Conservation (phyloP, 371 early-diverging fungal genomes). For the Nematocida sp. region DNA sequence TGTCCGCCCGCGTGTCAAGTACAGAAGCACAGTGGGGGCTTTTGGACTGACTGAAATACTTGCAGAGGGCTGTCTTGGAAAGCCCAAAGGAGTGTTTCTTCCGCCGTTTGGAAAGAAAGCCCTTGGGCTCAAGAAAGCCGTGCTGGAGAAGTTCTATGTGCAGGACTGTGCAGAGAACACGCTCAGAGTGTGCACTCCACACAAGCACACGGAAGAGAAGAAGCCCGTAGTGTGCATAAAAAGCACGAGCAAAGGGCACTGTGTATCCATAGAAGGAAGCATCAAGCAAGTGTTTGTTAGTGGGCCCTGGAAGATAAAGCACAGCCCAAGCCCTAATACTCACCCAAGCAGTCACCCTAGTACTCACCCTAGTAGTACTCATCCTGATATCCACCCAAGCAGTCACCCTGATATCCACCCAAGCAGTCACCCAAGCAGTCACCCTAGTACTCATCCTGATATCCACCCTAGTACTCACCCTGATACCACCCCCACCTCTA, state of each 20-base stretch:
- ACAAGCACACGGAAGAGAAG: not conserved
- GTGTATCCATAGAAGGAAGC: no score
- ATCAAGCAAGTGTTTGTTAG: not conserved
- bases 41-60: constrained; percentile 5
- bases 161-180: not conserved
- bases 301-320: not conserved
- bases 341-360: no score
- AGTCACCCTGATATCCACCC: no score
- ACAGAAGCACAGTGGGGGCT: not conserved
- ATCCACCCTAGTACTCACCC: no score
- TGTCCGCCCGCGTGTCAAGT: not conserved
- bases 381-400: no score
- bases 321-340: no score
- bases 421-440: no score
- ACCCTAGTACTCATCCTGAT: no score
- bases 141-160: not conserved
- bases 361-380: no score
- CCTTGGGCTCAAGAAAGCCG: not conserved
- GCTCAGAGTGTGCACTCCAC: not conserved
- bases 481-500: no score
- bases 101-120: not conserved
- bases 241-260: not conserved
- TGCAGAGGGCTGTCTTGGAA: not conserved
- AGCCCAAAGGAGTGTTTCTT: not conserved
- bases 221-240: not conserved